phyloP scores from a whole-genome alignment of 805 yeast genomes.

The Candida chilensis region DNA sequence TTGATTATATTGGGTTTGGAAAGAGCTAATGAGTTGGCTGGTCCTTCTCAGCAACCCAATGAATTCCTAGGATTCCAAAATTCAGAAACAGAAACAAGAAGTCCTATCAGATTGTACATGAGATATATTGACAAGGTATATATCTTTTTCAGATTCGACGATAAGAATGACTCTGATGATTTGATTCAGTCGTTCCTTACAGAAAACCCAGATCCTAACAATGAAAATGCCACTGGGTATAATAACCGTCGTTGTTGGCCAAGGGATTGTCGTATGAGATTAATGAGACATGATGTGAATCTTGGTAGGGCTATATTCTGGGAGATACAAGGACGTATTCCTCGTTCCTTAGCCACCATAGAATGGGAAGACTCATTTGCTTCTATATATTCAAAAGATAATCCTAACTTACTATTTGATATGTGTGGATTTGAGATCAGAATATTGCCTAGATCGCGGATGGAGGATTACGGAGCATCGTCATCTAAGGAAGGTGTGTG shows the following conservation, averaged over 20 bases:
- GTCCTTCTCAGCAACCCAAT: slow-evolving; percentile 62
- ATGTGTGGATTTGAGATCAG: slow-evolving; percentile 96
- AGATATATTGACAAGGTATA: slow-evolving; percentile 80
- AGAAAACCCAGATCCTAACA: slow-evolving; percentile 90
- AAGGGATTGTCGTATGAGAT: slow-evolving; percentile 78
- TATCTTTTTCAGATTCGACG: slow-evolving; percentile 66
- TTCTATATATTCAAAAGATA: slow-evolving; percentile 84
- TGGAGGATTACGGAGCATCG: slow-evolving; percentile 39
- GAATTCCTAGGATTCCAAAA: slow-evolving; percentile 68
- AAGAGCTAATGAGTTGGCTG: slow-evolving; percentile 83
- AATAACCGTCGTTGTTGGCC: slow-evolving; percentile 95
- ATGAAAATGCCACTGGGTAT: slow-evolving; percentile 78
- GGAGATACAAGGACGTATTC: slow-evolving; percentile 79
- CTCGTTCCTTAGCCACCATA: slow-evolving; percentile 61
- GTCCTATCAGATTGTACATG: slow-evolving; percentile 74
- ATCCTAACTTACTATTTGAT: slow-evolving; percentile 79
- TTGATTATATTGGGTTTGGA: slow-evolving; percentile 76
- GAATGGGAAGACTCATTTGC: slow-evolving; percentile 77
- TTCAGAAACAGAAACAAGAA: slow-evolving; percentile 45
- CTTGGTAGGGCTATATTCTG: slow-evolving; percentile 88
- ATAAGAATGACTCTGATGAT: slow-evolving; percentile 59
- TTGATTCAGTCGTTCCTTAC: slow-evolving; percentile 66
- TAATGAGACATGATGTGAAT: slow-evolving; percentile 86
- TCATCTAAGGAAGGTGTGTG: slow-evolving; percentile 77
- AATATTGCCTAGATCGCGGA: slow-evolving; percentile 66